phyloP scores from a whole-genome alignment of 441 rosid species.

The Populus hybrid region DNA sequence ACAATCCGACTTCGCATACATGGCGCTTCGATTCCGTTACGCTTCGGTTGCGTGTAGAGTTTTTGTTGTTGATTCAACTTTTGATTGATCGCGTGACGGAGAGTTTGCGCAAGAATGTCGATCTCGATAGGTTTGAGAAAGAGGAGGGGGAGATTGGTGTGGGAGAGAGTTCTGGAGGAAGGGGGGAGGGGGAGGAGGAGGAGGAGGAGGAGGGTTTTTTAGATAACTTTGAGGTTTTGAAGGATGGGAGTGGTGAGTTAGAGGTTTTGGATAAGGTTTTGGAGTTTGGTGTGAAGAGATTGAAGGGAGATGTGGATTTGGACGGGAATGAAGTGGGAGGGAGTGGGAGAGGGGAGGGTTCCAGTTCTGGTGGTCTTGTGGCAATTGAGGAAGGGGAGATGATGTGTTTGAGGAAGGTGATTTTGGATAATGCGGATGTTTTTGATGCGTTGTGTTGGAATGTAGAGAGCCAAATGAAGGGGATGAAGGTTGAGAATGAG shows the following conservation, averaged over 20 bases:
- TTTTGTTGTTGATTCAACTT: conserved; percentile 61
- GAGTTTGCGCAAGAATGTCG: conserved; percentile 33
- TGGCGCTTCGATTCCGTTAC: conserved; percentile 75
- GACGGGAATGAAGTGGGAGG: conserved; percentile 11
- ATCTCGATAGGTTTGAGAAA: conserved; percentile 36
- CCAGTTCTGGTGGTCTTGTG: conserved; percentile 8
- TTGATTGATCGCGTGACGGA: conserved; percentile 51
- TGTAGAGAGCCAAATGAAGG: conserved; percentile 59
- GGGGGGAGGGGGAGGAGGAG: conserved; percentile 11
- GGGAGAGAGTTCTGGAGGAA: conserved; percentile 28
- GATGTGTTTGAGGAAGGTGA: conserved; percentile 44
- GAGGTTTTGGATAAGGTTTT: conserved; percentile 58
- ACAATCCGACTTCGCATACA: conserved; percentile 43
- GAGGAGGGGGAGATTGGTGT: conserved; percentile 30
- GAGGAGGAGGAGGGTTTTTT: conserved; percentile 3
- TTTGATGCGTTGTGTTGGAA: conserved; percentile 70
- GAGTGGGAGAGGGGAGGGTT: conserved; percentile 16
- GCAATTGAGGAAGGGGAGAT: conserved; percentile 49
- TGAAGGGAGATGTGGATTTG: conserved; percentile 31
- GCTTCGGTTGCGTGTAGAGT: conserved; percentile 72
- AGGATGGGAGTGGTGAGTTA: conserved; percentile 37
- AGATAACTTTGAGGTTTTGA: conserved; percentile 24
- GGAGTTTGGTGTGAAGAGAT: conserved; percentile 70
- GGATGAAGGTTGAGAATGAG: conserved; percentile 37
- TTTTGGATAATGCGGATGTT: conserved; percentile 62